phyloP scores from a whole-genome alignment of 2,329 filamentous ascomycete species.

The Verticillium klebahnii region DNA sequence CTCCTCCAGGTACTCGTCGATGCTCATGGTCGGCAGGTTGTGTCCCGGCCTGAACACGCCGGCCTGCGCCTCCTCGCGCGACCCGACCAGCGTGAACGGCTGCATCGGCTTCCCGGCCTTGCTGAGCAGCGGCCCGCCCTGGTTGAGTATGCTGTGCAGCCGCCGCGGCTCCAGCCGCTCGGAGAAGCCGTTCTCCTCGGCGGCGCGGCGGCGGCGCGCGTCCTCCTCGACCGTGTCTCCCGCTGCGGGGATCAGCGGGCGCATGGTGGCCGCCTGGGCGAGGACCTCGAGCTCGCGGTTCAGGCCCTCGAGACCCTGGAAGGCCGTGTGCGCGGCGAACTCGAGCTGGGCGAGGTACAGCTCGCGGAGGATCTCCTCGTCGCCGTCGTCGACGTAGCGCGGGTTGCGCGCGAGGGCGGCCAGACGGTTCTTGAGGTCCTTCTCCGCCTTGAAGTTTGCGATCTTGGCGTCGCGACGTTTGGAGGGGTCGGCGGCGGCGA shows the following conservation, averaged over 20 bases:
- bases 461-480: slow-evolving; percentile 81
- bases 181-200: slow-evolving; percentile 45
- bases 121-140: slow-evolving; percentile 66
- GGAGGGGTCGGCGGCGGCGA: slow-evolving; percentile 48
- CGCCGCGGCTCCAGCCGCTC: slow-evolving; percentile 67
- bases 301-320: slow-evolving; percentile 82
- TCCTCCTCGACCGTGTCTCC: slow-evolving; percentile 44
- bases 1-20: slow-evolving; percentile 95
- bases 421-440: slow-evolving; percentile 77
- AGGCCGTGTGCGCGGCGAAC: slow-evolving; percentile 72
- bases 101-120: slow-evolving; percentile 78
- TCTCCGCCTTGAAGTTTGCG: slow-evolving; percentile 77
- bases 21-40: slow-evolving; percentile 93
- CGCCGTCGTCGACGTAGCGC: slow-evolving; percentile 63
- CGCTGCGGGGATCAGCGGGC: slow-evolving; percentile 33
- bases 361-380: slow-evolving; percentile 79
- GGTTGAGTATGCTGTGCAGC: slow-evolving; percentile 40
- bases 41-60: slow-evolving; percentile 89
- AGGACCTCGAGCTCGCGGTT: slow-evolving; percentile 82
- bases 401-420: slow-evolving; percentile 48
- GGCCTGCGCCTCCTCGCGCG: slow-evolving; percentile 67
- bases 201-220: slow-evolving; percentile 31
- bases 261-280: slow-evolving; percentile 58
- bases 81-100: slow-evolving; percentile 82
- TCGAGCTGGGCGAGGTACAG: slow-evolving; percentile 72